Evolutionary conservation across 192 early-diverging fungal genomes (phyloP).

Genomic region (Coemansia umbellata): DNA sequence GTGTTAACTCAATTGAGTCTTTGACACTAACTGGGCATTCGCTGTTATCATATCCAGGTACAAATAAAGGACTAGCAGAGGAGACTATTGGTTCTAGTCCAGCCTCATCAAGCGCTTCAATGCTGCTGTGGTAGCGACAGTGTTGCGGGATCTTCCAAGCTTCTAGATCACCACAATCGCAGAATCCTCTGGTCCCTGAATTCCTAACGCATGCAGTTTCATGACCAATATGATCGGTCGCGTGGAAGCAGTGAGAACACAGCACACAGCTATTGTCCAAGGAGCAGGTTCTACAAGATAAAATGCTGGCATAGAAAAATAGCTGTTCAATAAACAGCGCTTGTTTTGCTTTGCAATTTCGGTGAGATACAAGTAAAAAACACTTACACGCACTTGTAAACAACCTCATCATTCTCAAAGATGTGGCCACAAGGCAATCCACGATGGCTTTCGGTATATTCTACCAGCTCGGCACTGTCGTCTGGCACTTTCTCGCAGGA

Average conservation of each 20-base stretch:
- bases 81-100: conserved; percentile 54
- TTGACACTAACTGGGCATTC: conserved; percentile 62
- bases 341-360: no score
- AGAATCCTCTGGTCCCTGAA: conserved; percentile 85
- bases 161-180: conserved; percentile 97
- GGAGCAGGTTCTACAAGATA: conserved; percentile 75
- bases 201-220: conserved; percentile 86
- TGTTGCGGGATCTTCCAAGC: conserved; percentile 84
- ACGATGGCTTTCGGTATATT: conserved; percentile 66
- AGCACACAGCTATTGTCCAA: conserved; percentile 95
- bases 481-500: conserved; percentile 49
- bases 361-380: no score
- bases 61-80: conserved; percentile 47
- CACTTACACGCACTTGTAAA: conserved; percentile 79
- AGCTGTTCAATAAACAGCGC: no score
- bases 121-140: conserved; percentile 78
- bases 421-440: conserved; percentile 91
- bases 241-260: conserved; percentile 90
- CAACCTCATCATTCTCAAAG: conserved; percentile 87
- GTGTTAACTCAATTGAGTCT: conserved; percentile 67
- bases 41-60: conserved; percentile 49
- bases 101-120: conserved; percentile 49
- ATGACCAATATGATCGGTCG: conserved; percentile 88
- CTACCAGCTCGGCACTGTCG: conserved; percentile 47
- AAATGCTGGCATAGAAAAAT: no score